Conservation (phyloP, 495 filamentous ascomycete species). For the Neurospora hispaniola region DNA sequence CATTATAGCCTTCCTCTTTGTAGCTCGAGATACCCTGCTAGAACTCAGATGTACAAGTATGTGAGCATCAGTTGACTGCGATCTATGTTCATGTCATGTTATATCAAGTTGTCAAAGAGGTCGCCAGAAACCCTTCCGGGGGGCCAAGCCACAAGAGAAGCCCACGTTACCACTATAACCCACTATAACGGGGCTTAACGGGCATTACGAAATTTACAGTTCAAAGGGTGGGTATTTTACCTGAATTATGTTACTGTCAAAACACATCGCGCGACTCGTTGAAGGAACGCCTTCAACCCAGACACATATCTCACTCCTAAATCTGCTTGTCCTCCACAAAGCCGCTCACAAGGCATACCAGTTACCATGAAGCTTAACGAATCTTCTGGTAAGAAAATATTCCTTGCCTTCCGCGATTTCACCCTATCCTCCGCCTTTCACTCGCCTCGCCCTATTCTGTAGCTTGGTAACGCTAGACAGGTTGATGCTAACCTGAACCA, state of each 20-base stretch:
- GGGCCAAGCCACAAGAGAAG: neutral
- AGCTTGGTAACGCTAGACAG: neutral
- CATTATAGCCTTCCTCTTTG: neutral
- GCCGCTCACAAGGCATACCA: neutral
- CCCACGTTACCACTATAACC: neutral
- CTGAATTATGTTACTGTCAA: neutral
- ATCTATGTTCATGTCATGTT: neutral
- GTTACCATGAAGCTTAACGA: slow-evolving; percentile 32
- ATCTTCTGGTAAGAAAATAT: slow-evolving; percentile 25
- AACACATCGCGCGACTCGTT: neutral
- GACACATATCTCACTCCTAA: neutral
- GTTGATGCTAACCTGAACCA: neutral
- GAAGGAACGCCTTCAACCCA: neutral
- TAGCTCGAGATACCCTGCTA: neutral
- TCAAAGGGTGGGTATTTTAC: neutral
- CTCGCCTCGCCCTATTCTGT: neutral
- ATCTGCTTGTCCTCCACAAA: neutral
- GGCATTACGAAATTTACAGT: neutral
- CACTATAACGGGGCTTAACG: neutral
- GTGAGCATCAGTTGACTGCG: neutral
- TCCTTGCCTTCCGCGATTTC: neutral
- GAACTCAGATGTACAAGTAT: neutral
- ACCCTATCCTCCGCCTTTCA: neutral
- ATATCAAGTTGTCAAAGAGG: neutral
- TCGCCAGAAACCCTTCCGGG: neutral